phyloP scores from a whole-genome alignment of 1,284 basidiomycete species.

The Rhizoctonia solani region DNA sequence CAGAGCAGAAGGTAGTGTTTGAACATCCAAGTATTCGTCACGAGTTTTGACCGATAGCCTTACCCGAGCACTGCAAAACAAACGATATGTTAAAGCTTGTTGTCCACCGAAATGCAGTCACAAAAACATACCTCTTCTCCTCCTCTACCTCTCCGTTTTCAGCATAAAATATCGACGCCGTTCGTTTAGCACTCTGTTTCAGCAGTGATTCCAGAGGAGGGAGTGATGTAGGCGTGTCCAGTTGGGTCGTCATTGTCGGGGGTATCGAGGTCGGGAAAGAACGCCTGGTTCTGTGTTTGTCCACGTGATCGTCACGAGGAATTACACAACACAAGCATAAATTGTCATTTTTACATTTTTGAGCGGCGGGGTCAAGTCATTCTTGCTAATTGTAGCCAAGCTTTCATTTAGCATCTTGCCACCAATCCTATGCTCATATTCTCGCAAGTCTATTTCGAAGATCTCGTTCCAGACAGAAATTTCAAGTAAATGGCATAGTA shows the following conservation, averaged over 20 bases:
- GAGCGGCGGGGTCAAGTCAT: not conserved
- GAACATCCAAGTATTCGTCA: constrained; percentile 87
- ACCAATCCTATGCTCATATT: not conserved
- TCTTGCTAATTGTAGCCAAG: not conserved
- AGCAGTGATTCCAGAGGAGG: constrained; percentile 67
- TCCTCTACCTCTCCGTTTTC: constrained; percentile 67
- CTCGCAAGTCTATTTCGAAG: not conserved
- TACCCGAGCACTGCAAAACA: constrained; percentile 58
- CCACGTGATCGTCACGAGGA: not conserved
- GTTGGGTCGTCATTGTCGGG: constrained; percentile 15
- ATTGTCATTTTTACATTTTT: not conserved
- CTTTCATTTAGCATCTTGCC: no score
- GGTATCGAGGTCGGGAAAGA: not conserved
- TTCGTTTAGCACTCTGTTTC: constrained; percentile 64
- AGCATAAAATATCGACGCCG: constrained; percentile 67
- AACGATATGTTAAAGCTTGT: not conserved
- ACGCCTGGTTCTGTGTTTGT: not conserved
- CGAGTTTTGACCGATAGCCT: constrained; percentile 75
- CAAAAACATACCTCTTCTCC: constrained; percentile 61
- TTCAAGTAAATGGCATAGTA: not conserved
- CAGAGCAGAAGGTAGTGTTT: constrained; percentile 81
- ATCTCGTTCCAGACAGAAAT: not conserved
- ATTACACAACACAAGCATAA: not conserved
- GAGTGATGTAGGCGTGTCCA: constrained; percentile 21
- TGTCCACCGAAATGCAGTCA: constrained; percentile 17